phyloP scores from a whole-genome alignment of 1,139 yeast genomes.

The Blastobotrys niveus region DNA sequence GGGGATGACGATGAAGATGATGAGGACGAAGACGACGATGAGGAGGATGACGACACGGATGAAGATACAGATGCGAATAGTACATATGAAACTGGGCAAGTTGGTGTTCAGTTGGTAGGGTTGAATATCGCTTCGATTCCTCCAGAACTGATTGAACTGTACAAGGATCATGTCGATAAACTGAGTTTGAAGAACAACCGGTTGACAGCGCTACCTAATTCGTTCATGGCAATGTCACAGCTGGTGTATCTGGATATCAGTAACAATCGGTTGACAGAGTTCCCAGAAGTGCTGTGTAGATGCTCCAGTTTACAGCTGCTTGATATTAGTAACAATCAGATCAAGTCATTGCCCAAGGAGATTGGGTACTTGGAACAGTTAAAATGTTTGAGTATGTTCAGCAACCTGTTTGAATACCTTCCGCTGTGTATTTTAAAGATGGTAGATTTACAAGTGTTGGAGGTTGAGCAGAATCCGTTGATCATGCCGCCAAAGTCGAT shows the following conservation, averaged over 20 bases:
- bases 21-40: conserved; percentile 3
- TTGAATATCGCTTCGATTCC: conserved; percentile 36
- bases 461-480: conserved; percentile 65
- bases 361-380: conserved; percentile 38
- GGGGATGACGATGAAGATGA: background rate
- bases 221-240: conserved; percentile 42
- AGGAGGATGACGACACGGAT: conserved; percentile 10
- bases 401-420: conserved; percentile 53
- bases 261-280: conserved; percentile 47
- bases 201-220: conserved; percentile 45
- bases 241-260: conserved; percentile 64
- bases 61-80: conserved; percentile 12
- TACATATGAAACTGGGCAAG: conserved; percentile 12
- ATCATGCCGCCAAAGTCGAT: conserved; percentile 44
- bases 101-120: conserved; percentile 31
- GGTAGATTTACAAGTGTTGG: conserved; percentile 53
- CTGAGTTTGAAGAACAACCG: conserved; percentile 51
- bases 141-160: conserved; percentile 38
- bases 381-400: conserved; percentile 55
- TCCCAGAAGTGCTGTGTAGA: conserved; percentile 45
- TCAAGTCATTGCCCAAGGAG: conserved; percentile 42
- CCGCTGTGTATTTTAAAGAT: conserved; percentile 54
- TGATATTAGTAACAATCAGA: conserved; percentile 58
- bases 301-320: conserved; percentile 53
- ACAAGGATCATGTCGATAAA: conserved; percentile 42